phyloP scores from a whole-genome alignment of 106 monocot species.

The Triglochin maritima region DNA sequence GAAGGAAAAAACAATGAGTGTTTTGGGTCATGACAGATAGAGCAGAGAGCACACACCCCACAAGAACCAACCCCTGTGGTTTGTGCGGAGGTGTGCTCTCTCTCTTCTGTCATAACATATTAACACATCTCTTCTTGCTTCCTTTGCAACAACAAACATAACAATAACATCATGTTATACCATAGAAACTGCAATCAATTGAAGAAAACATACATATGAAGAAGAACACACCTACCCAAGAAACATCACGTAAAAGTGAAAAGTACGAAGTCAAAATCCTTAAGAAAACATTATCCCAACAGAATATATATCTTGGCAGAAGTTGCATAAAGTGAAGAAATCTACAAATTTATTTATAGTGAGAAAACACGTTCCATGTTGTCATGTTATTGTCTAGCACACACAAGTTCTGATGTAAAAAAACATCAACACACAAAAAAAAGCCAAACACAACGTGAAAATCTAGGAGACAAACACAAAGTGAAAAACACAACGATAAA shows the following conservation, averaged over 20 bases:
- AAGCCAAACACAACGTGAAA: not conserved
- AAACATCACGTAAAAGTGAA: not conserved
- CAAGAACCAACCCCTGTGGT: slow-evolving; percentile 3
- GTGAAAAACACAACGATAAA: not conserved
- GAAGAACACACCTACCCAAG: not conserved
- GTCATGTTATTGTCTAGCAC: too few species aligned
- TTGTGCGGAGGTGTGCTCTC: slow-evolving; percentile 9
- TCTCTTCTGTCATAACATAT: slow-evolving; percentile 11
- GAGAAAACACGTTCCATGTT: too few species aligned
- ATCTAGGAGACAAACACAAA: not conserved
- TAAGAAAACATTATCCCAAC: too few species aligned
- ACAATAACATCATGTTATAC: not conserved
- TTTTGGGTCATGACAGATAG: slow-evolving; percentile 13
- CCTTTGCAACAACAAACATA: not conserved
- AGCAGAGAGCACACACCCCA: slow-evolving; percentile 17
- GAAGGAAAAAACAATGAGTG: not conserved
- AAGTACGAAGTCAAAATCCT: too few species aligned
- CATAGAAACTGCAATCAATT: not conserved
- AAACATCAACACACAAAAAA: too few species aligned
- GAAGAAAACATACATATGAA: not conserved
- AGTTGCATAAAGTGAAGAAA: too few species aligned
- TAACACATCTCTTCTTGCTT: not conserved
- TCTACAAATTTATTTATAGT: too few species aligned
- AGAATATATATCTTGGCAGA: too few species aligned
- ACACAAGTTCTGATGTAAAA: too few species aligned